These are phyloP conservation scores for Pseudocercospora fuligena DNA, from an alignment of 2,329 filamentous ascomycete species.

Conservation along the genomic window DNA sequence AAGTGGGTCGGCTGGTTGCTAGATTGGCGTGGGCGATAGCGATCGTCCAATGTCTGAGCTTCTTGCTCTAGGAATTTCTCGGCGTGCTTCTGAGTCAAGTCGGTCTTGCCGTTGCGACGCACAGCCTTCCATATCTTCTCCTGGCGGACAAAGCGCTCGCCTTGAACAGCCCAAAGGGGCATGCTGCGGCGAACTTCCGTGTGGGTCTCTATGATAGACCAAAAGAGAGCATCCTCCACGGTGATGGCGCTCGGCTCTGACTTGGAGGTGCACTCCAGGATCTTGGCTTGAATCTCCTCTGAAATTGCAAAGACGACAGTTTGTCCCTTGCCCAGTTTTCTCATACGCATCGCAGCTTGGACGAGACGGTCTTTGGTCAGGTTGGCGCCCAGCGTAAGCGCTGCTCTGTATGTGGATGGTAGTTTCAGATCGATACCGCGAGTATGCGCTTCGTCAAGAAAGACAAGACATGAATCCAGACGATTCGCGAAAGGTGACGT, in stretches of 20 bases:
- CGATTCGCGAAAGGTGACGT: slow-evolving; percentile 63
- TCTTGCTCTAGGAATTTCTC: slow-evolving; percentile 61
- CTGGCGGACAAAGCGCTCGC: slow-evolving; percentile 51
- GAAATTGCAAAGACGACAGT: slow-evolving; percentile 65
- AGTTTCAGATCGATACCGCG: slow-evolving; percentile 70
- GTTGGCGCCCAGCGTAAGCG: slow-evolving; percentile 67
- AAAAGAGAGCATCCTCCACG: slow-evolving; percentile 62
- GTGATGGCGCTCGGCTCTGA: neutral
- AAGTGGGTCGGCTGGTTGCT: slow-evolving; percentile 10
- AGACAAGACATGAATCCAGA: slow-evolving; percentile 65
- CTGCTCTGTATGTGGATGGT: slow-evolving; percentile 63
- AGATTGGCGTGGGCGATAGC: slow-evolving; percentile 48
- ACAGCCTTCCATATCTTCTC: slow-evolving; percentile 41
- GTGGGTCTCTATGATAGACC: slow-evolving; percentile 64
- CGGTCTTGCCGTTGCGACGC: slow-evolving; percentile 13
- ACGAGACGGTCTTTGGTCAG: slow-evolving; percentile 71
- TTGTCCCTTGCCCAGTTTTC: slow-evolving; percentile 69
- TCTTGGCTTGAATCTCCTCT: slow-evolving; percentile 62
- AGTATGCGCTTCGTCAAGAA: slow-evolving; percentile 72
- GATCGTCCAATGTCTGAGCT: slow-evolving; percentile 55
- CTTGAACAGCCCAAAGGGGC: slow-evolving; percentile 66
- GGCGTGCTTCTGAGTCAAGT: slow-evolving; percentile 39
- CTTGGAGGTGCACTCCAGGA: slow-evolving; percentile 40
- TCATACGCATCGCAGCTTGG: slow-evolving; percentile 74
- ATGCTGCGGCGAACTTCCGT: slow-evolving; percentile 54